These are phyloP conservation scores for Phytophthora melonis DNA, from an alignment of 352 stramenopile species.

Conservation along the genomic window DNA sequence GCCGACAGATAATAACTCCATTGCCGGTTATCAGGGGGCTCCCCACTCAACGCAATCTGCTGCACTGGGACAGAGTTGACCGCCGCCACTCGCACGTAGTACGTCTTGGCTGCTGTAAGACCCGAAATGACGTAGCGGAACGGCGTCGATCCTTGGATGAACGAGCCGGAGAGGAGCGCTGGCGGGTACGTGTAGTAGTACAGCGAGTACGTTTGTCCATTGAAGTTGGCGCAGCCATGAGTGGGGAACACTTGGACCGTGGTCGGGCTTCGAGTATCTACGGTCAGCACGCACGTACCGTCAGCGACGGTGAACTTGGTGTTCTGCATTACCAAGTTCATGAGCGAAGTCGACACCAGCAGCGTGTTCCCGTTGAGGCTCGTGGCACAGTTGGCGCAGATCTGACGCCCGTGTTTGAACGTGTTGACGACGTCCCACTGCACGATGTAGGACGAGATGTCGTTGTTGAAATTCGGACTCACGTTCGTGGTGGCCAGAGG, in stretches of 20 bases:
- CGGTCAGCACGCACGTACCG: conserved; percentile 59
- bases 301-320: conserved; percentile 62
- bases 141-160: conserved; percentile 82
- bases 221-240: conserved; percentile 60
- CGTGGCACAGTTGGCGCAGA: conserved; percentile 59
- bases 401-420: conserved; percentile 76
- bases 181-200: conserved; percentile 69
- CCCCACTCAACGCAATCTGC: conserved; percentile 79
- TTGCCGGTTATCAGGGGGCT: conserved; percentile 91
- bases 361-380: conserved; percentile 51
- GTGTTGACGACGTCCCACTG: conserved; percentile 85
- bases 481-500: conserved; percentile 56
- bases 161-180: conserved; percentile 54
- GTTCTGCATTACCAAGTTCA: conserved; percentile 13
- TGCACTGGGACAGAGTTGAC: conserved; percentile 92
- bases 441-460: conserved; percentile 90
- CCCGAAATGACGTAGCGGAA: conserved; percentile 83
- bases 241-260: conserved; percentile 32
- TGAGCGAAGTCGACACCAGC: conserved; percentile 37
- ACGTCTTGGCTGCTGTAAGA: conserved; percentile 74
- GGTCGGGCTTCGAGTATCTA: conserved; percentile 31
- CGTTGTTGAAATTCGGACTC: conserved; percentile 77
- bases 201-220: conserved; percentile 55
- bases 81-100: conserved; percentile 94
- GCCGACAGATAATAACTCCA: conserved; percentile 89